Base-by-base conservation (phyloP, 129 eudicot species). In the Kitagawia praeruptora region DNA sequence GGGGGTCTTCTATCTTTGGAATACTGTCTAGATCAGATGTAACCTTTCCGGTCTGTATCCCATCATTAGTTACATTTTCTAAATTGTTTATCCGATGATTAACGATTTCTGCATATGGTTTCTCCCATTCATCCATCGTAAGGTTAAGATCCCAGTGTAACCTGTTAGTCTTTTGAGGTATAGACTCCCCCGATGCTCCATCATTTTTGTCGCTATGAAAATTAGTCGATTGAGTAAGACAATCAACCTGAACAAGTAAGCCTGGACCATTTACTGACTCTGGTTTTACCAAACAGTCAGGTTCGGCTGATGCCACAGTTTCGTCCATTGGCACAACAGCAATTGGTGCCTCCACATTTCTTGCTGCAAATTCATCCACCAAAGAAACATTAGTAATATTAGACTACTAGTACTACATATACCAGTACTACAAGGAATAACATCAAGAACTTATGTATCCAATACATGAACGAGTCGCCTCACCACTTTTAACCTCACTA, bases 141-240 rank as follows among this genome's bases (percentile, higher is more conserved):
- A 86, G 72, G 74, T 93, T 93, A 53, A 93, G 84, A 78, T 93
- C 96, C 98, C 96, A 93, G 71, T 87, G 87, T 13, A 27, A 25
- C 38, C 77, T 45, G 0, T 74, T 3, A 27, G 18, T n/a, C 44
- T 74, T 45, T 14, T 6, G 48, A 27, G 77, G 9, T 54, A 77
- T 79, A 63, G 77, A 66, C 47, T 72, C 74, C 16, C 34, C 78
- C 13, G 63, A 76, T 42, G 40, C 80, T 64, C 8, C 80, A 70
- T 51, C 77, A 74, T 25, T 11, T 15, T 44, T 15, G 21, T 46
- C 84, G 39, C 83, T 82, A 82, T 37, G 74, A 47, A 70, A 4
- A 48, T 47, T 74, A 66, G 75, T 77, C 54, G 82, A 51, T 39
- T 76, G 78, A 80, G 81, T 58, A 74, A 71, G 54, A 38, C 77